phyloP scores from a whole-genome alignment of 176 grass and related monocot species.

The Aegilops bicornis region DNA sequence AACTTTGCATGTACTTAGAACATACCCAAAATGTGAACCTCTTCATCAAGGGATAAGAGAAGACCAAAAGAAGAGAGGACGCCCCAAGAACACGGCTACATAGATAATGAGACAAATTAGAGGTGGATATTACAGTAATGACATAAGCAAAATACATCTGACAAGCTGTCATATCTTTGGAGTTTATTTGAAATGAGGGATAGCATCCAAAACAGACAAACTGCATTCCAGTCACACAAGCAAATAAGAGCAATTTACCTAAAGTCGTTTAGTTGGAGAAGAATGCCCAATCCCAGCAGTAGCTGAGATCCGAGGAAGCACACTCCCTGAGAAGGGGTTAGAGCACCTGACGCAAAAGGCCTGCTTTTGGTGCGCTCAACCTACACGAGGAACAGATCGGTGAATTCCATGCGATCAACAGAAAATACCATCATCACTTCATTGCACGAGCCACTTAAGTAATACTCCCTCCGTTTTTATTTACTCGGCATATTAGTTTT shows the following conservation, averaged over 20 bases:
- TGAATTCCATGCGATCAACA: neutral
- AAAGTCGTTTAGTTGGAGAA: slow-evolving; percentile 78
- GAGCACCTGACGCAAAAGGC: slow-evolving; percentile 71
- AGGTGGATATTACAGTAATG: neutral
- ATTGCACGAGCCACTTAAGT: neutral
- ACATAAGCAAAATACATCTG: neutral
- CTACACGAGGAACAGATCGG: slow-evolving; percentile 33
- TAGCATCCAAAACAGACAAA: neutral
- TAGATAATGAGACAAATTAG: slow-evolving; percentile 19
- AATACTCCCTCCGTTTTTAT: no score
- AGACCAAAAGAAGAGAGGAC: slow-evolving; percentile 74
- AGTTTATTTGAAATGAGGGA: neutral
- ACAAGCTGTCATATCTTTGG: slow-evolving; percentile 1
- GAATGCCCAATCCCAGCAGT: slow-evolving; percentile 79
- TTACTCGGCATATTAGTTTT: no score
- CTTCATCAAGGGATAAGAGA: slow-evolving; percentile 93
- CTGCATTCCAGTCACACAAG: neutral
- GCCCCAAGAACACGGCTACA: slow-evolving; percentile 74
- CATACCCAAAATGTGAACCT: slow-evolving; percentile 70
- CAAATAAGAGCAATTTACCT: slow-evolving; percentile 44
- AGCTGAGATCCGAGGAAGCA: slow-evolving; percentile 81
- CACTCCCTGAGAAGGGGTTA: slow-evolving; percentile 67
- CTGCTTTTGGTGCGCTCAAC: slow-evolving; percentile 78
- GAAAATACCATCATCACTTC: neutral
- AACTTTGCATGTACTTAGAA: neutral